phyloP scores from a whole-genome alignment of 495 filamentous ascomycete species.

The Durotheca rogersii region DNA sequence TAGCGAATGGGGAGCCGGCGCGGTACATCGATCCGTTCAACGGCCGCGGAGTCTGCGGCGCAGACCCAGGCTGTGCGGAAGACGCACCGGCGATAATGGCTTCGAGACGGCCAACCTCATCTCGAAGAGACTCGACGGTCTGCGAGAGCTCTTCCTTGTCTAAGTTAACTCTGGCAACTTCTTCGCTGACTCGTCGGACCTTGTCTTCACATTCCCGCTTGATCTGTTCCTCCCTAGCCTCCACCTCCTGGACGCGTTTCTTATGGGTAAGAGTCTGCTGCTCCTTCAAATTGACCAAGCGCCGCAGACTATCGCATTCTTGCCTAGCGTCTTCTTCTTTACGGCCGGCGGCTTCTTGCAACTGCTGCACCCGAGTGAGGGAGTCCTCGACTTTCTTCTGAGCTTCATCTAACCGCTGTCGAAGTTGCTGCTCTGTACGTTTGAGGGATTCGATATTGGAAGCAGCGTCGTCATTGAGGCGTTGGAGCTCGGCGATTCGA shows the following conservation, averaged over 20 bases:
- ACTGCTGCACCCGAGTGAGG: slow-evolving; percentile 73
- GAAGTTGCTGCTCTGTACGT: slow-evolving; percentile 74
- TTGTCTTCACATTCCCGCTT: slow-evolving; percentile 81
- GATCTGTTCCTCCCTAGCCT: slow-evolving; percentile 70
- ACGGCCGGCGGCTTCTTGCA: slow-evolving; percentile 77
- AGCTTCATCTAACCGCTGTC: slow-evolving; percentile 77
- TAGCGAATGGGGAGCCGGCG: slow-evolving; percentile 52
- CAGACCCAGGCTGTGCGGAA: slow-evolving; percentile 38
- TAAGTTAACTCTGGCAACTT: slow-evolving; percentile 62
- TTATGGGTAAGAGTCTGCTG: slow-evolving; percentile 79
- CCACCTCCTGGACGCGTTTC: slow-evolving; percentile 77
- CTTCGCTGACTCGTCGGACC: slow-evolving; percentile 72
- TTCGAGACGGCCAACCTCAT: slow-evolving; percentile 64
- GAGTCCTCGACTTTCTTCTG: slow-evolving; percentile 84
- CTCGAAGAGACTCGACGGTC: slow-evolving; percentile 68
- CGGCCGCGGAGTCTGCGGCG: slow-evolving; percentile 60
- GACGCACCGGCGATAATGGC: slow-evolving; percentile 39
- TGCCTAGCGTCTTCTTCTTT: slow-evolving; percentile 78
- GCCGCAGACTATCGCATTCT: slow-evolving; percentile 74
- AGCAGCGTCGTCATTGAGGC: slow-evolving; percentile 79
- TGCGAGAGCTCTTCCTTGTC: slow-evolving; percentile 71
- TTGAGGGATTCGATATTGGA: slow-evolving; percentile 72
- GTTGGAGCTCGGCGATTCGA: slow-evolving; percentile 81
- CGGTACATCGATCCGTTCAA: slow-evolving; percentile 52
- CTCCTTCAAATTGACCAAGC: slow-evolving; percentile 81